Conservation (phyloP, 805 yeast genomes). For the Metschnikowia vanudenii region DNA sequence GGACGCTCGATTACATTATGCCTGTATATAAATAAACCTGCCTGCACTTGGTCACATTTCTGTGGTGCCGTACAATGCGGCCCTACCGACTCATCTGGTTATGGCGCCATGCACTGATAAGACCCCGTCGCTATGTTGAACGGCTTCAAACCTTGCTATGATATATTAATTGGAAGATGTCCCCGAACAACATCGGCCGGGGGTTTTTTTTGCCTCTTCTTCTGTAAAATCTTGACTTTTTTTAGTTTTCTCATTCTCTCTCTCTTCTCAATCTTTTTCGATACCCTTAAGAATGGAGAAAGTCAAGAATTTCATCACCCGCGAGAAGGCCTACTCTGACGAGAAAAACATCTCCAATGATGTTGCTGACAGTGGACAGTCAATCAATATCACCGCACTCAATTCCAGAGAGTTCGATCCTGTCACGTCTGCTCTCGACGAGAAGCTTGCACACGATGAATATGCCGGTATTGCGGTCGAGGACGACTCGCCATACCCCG, state of each 20-base stretch:
- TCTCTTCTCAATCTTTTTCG: neutral
- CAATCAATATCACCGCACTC: constrained; percentile 12
- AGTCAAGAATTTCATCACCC: constrained; percentile 14
- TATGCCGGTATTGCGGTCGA: constrained; percentile 20
- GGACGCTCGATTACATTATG: no score
- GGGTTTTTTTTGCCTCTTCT: neutral
- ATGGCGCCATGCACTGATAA: constrained; percentile 5
- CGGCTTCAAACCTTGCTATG: constrained; percentile 1
- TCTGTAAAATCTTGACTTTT: constrained; percentile 1
- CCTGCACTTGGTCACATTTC: no score
- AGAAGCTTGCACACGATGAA: constrained; percentile 17
- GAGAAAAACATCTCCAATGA: constrained; percentile 15
- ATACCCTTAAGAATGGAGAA: constrained; percentile 15
- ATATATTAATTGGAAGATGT: neutral
- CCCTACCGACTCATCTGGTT: no score
- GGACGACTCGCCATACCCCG: constrained; percentile 52
- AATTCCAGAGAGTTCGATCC: constrained; percentile 21
- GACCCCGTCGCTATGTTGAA: neutral
- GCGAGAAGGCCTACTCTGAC: constrained; percentile 11
- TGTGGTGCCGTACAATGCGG: no score
- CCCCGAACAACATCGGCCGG: neutral
- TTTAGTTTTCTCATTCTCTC: neutral
- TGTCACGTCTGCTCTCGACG: constrained; percentile 15
- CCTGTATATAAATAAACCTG: no score
- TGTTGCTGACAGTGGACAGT: constrained; percentile 4